Conservation (phyloP, 768 basidiomycete genomes). For the Leucocoprinus birnbaumii region DNA sequence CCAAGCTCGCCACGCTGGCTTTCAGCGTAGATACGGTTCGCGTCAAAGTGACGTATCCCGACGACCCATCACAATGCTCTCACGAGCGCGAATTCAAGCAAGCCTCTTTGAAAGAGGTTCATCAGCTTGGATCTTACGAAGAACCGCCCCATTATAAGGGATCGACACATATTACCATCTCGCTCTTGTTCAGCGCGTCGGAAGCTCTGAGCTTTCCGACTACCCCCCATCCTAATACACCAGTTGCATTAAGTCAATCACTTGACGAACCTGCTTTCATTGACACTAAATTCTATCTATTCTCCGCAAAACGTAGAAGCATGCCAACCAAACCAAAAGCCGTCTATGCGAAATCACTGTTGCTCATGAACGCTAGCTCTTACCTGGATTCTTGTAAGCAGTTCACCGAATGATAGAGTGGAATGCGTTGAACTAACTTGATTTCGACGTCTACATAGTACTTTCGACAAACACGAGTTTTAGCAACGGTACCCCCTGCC, state of each 20-base stretch:
- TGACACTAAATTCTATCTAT: constrained; percentile 14
- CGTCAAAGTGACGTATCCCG: background rate
- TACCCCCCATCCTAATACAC: background rate
- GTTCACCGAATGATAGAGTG: background rate
- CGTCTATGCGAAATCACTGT: constrained; percentile 6
- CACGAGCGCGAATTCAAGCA: background rate
- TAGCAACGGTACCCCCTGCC: constrained; percentile 1
- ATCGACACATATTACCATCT: background rate
- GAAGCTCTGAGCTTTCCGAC: constrained; percentile 2
- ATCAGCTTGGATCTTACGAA: background rate
- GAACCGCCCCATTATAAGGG: background rate
- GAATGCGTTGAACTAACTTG: background rate
- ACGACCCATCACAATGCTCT: background rate
- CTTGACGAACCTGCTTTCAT: constrained; percentile 7
- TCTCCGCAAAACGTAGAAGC: background rate
- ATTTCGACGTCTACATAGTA: constrained; percentile 2
- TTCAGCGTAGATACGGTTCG: background rate
- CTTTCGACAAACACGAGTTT: background rate
- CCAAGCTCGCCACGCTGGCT: background rate
- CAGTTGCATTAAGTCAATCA: background rate
- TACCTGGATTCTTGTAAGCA: constrained; percentile 7
- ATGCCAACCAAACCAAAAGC: background rate
- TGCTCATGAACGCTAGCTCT: background rate
- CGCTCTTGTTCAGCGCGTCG: background rate
- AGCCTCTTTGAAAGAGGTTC: background rate